A percentile compares a stretch with the other conserved stretches of the same genome.
Evolutionary conservation across 139 green algal species (phyloP).

Genomic region (Chlorella sp.): DNA sequence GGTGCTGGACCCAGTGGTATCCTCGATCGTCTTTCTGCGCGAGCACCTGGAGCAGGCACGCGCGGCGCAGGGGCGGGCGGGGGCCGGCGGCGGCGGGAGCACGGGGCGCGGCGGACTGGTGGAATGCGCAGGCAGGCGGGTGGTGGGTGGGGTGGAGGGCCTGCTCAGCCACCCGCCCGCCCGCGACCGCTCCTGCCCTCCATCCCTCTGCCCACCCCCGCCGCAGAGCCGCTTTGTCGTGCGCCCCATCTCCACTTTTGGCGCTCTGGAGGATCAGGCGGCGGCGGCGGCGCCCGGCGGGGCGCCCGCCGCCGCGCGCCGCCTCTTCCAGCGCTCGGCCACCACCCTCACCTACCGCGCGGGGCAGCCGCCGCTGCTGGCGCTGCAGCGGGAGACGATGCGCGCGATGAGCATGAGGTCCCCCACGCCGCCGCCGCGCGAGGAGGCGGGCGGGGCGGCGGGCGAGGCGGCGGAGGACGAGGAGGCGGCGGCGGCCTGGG

Average conservation of each 20-base stretch:
- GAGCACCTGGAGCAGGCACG: constrained; percentile 44
- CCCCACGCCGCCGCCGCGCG: neutral
- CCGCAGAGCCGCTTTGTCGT: constrained; percentile 24
- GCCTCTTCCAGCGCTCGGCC: constrained; percentile 9
- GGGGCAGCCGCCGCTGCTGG: neutral
- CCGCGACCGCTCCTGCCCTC: too few species aligned
- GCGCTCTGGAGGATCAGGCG: neutral
- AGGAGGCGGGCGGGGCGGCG: neutral
- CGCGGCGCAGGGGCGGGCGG: too few species aligned
- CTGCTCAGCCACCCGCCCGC: too few species aligned
- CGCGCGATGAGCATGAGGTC: neutral
- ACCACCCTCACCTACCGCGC: constrained; percentile 9
- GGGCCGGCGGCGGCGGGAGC: too few species aligned
- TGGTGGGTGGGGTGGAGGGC: too few species aligned
- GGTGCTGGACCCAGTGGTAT: constrained; percentile 43
- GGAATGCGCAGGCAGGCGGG: too few species aligned
- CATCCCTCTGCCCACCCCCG: too few species aligned
- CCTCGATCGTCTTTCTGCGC: constrained; percentile 37
- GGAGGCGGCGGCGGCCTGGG: constrained; percentile 4
- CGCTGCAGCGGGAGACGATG: neutral
- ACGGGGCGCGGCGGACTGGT: too few species aligned
- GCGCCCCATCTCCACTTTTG: constrained; percentile 15
- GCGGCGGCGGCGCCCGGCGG: neutral
- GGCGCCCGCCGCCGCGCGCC: neutral
- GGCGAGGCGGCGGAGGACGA: neutral